Percentiles rank a stretch among this genome's conserved stretches.
These are phyloP conservation scores for Globisporangium carolinianum DNA, from an alignment of 352 stramenopile genomes.

Conservation along the genomic window DNA sequence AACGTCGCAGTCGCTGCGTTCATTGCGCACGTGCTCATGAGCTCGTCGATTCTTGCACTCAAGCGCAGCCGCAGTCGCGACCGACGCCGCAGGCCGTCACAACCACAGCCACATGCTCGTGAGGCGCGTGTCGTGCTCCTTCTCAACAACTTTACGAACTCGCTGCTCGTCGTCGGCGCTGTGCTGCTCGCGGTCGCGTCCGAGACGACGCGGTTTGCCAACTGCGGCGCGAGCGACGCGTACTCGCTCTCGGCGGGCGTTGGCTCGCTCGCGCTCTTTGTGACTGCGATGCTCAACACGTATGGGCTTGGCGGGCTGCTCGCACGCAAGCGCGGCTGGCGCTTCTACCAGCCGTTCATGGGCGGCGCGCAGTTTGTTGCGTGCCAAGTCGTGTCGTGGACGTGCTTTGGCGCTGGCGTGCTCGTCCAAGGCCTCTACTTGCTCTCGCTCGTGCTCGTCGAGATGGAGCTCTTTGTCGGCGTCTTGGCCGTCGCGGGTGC, in stretches of 20 bases:
- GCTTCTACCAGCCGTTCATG: constrained; percentile 79
- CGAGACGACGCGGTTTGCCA: constrained; percentile 39
- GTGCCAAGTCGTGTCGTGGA: constrained; percentile 75
- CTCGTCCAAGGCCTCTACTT: constrained; percentile 72
- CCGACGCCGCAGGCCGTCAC: constrained; percentile 5
- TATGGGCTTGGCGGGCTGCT: constrained; percentile 74
- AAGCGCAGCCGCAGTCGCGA: constrained; percentile 30
- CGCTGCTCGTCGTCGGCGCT: constrained; percentile 67
- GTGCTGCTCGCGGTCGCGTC: constrained; percentile 51
- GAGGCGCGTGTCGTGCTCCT: constrained; percentile 57
- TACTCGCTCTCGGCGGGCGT: constrained; percentile 55
- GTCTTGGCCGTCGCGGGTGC: constrained; percentile 55
- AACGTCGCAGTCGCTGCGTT: constrained; percentile 55
- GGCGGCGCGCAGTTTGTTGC: constrained; percentile 69
- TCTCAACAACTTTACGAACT: constrained; percentile 85
- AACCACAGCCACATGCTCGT: constrained; percentile 8
- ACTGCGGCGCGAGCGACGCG: constrained; percentile 14
- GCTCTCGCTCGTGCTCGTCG: constrained; percentile 68
- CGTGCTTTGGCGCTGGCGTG: constrained; percentile 61
- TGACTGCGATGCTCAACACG: constrained; percentile 78
- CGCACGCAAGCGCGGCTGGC: constrained; percentile 68
- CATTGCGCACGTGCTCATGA: constrained; percentile 67
- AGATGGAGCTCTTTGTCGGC: constrained; percentile 75
- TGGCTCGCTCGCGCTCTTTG: constrained; percentile 54
- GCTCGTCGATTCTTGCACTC: constrained; percentile 69